phyloP scores from a whole-genome alignment of 305 asterid species.

The Fraxinus angustifolia region DNA sequence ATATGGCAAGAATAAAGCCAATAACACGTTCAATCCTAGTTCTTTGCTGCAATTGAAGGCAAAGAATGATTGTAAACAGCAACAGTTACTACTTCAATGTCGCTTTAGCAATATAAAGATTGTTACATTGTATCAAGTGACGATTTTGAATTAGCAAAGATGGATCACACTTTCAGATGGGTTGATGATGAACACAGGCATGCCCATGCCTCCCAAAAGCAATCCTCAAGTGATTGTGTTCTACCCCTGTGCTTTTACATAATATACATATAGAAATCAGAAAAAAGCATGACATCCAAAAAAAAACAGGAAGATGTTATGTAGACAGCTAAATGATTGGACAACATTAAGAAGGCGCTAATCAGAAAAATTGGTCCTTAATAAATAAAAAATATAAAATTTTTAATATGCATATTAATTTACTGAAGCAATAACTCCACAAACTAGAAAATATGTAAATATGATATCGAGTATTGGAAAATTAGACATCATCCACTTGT shows the following conservation, averaged over 20 bases:
- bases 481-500: neutral
- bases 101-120: slow-evolving; percentile 26
- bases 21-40: slow-evolving; percentile 88
- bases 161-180: slow-evolving; percentile 76
- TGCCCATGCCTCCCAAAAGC: slow-evolving; percentile 99
- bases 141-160: slow-evolving; percentile 34
- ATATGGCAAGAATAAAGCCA: slow-evolving; percentile 92
- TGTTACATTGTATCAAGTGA: slow-evolving; percentile 33
- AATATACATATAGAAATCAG: slow-evolving; percentile 21
- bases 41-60: slow-evolving; percentile 76
- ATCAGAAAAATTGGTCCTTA: neutral
- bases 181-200: slow-evolving; percentile 96
- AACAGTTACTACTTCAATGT: slow-evolving; percentile 26
- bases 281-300: slow-evolving; percentile 12
- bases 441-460: neutral
- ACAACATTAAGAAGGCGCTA: neutral
- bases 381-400: neutral
- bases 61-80: slow-evolving; percentile 24
- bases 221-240: slow-evolving; percentile 81
- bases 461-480: neutral
- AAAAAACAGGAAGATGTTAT: neutral
- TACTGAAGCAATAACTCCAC: neutral
- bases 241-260: slow-evolving; percentile 59
- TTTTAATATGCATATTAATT: slow-evolving; percentile 10
- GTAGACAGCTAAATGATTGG: neutral